These are phyloP conservation scores for Cochliopodium minus DNA, from an alignment of 208 protist species.

Conservation along the genomic window DNA sequence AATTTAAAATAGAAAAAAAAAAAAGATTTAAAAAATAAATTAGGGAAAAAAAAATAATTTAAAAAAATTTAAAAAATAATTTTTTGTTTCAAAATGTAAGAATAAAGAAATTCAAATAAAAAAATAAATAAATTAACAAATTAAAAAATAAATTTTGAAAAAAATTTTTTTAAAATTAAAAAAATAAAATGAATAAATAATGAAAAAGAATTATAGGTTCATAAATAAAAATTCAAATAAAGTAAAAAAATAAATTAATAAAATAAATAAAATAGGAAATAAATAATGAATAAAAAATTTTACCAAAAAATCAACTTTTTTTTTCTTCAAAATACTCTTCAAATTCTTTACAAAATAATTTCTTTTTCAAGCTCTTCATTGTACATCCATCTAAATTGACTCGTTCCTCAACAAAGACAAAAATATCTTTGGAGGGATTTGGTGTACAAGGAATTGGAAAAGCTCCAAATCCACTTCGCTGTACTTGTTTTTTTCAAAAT, in stretches of 20 bases:
- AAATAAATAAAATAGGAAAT: constrained; percentile 4
- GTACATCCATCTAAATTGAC: too few relatives aligned
- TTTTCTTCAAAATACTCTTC: too few relatives aligned
- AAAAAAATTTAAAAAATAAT: constrained; percentile 6
- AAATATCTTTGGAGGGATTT: too few relatives aligned
- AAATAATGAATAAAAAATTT: constrained; percentile 3
- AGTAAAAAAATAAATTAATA: constrained; percentile 5
- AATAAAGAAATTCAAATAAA: constrained; percentile 3
- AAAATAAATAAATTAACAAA: constrained; percentile 8
- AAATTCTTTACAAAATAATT: too few relatives aligned
- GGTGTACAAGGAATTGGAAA: too few relatives aligned
- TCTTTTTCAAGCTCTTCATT: too few relatives aligned
- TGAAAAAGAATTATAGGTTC: constrained; percentile 1
- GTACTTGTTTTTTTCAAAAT: too few relatives aligned
- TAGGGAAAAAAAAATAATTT: not conserved
- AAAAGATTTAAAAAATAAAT: constrained; percentile 15
- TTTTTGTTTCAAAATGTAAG: not conserved
- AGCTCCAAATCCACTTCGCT: too few relatives aligned
- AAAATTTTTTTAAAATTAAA: constrained; percentile 2
- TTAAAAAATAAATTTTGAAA: constrained; percentile 7
- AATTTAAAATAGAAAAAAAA: too few relatives aligned
- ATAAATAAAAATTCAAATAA: not conserved
- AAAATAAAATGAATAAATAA: constrained; percentile 7
- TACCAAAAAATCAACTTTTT: not conserved
- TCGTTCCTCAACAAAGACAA: too few relatives aligned